Conservation (phyloP, 2,329 filamentous ascomycete species). For the Elsinoe fawcettii region DNA sequence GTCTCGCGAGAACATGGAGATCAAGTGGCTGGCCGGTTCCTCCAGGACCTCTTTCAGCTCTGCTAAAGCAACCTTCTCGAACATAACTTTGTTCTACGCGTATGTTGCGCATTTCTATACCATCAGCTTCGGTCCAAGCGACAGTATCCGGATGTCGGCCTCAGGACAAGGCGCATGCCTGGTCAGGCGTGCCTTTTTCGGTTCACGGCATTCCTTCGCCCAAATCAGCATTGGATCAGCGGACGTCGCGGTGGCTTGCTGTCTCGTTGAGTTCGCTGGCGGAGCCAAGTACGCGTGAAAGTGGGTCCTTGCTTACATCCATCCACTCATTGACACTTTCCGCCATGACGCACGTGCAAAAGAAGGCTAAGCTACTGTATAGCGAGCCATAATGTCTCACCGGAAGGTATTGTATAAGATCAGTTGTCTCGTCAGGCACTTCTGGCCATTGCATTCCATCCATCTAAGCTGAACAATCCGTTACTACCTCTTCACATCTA, state of each 20-base stretch:
- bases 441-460: neutral
- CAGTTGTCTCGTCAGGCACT: neutral
- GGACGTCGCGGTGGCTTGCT: neutral
- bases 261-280: neutral
- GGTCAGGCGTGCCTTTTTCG: constrained; percentile 1
- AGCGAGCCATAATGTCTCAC: neutral
- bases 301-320: constrained; percentile 7
- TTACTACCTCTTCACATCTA: too few relatives aligned
- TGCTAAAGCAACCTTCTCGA: too few relatives aligned
- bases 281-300: constrained; percentile 6
- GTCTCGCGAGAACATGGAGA: too few relatives aligned
- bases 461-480: too few relatives aligned
- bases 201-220: neutral
- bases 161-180: neutral
- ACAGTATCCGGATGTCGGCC: neutral
- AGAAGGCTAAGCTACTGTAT: neutral
- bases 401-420: neutral
- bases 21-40: too few relatives aligned
- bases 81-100: too few relatives aligned
- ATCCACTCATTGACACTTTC: neutral
- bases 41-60: too few relatives aligned
- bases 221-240: neutral
- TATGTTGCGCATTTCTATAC: neutral
- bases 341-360: neutral
- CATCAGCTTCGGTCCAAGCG: neutral